Percentiles rank a stretch among this genome's conserved stretches.
Evolutionary conservation across 371 early-diverging fungal genomes (phyloP).

Genomic region (Mortierella sp.): DNA sequence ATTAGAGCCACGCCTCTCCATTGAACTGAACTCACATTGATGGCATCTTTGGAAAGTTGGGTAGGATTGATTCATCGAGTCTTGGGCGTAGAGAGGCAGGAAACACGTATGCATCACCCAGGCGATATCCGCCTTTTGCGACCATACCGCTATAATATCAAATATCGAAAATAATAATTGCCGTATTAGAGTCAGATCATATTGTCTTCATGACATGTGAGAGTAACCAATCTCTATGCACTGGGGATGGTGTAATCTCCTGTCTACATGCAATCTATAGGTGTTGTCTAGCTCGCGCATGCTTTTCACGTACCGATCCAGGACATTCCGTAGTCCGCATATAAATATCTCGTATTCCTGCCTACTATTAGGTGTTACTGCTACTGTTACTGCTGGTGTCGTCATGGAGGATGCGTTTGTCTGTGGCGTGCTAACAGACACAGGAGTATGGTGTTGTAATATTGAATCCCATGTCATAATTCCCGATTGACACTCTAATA

Average conservation of each 20-base stretch:
- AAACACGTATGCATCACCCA: slow-evolving; percentile 50
- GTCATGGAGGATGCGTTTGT: slow-evolving; percentile 12
- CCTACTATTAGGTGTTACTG: neutral
- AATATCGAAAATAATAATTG: too few relatives aligned
- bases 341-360: slow-evolving; percentile 51
- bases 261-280: neutral
- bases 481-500: slow-evolving; percentile 49
- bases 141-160: slow-evolving; percentile 34
- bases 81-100: slow-evolving; percentile 40
- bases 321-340: slow-evolving; percentile 45
- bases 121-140: slow-evolving; percentile 40
- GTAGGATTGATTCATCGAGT: slow-evolving; percentile 40
- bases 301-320: slow-evolving; percentile 44
- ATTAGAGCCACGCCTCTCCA: neutral
- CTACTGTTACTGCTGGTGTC: neutral
- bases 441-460: slow-evolving; percentile 26
- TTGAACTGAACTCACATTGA: slow-evolving; percentile 31
- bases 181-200: neutral
- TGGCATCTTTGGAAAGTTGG: slow-evolving; percentile 42
- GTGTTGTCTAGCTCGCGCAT: neutral
- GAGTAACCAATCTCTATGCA: neutral
- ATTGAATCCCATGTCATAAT: slow-evolving; percentile 45
- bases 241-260: neutral
- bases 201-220: neutral
- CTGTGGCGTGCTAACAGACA: slow-evolving; percentile 15